Evolutionary conservation across 2,329 filamentous ascomycete species (phyloP).

Genomic region (Reticulascus tulasneorum): DNA sequence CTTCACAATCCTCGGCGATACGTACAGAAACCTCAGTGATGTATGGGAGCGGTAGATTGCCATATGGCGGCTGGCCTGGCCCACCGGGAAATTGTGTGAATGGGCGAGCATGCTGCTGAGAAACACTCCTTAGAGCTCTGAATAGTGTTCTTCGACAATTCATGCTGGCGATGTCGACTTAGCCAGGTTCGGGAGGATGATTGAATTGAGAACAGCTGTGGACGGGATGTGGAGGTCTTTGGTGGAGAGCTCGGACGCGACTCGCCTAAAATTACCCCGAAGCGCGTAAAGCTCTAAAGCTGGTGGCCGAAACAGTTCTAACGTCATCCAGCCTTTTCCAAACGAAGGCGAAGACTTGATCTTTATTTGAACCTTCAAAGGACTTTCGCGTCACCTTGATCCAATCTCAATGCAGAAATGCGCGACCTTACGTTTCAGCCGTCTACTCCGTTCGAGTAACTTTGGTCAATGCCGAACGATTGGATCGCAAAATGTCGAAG

Average conservation of each 20-base stretch:
- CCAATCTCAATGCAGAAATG: neutral
- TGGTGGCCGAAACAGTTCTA: no score
- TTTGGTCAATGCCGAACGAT: slow-evolving; percentile 10
- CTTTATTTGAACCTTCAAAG: neutral
- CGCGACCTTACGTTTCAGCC: no score
- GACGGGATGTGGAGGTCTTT: slow-evolving; percentile 8
- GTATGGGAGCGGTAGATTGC: slow-evolving; percentile 54
- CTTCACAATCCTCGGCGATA: neutral
- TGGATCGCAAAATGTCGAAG: neutral
- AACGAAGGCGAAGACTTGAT: no score
- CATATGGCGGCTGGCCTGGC: slow-evolving; percentile 17
- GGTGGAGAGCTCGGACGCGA: slow-evolving; percentile 5
- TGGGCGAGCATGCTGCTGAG: slow-evolving; percentile 30
- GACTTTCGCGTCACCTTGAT: neutral
- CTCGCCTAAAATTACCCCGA: slow-evolving; percentile 13
- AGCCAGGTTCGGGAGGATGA: slow-evolving; percentile 1
- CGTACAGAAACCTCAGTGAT: slow-evolving; percentile 53
- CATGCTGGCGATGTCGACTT: slow-evolving; percentile 22
- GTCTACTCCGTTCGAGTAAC: no score
- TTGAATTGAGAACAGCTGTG: slow-evolving; percentile 1
- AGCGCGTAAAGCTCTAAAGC: slow-evolving; percentile 7
- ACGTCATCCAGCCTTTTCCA: no score
- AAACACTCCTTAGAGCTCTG: slow-evolving; percentile 30
- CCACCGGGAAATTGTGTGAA: slow-evolving; percentile 38
- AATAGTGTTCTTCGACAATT: slow-evolving; percentile 28